These are phyloP conservation scores for Rubus parviflorus DNA, from an alignment of 306 rosid genomes.

Conservation along the genomic window DNA sequence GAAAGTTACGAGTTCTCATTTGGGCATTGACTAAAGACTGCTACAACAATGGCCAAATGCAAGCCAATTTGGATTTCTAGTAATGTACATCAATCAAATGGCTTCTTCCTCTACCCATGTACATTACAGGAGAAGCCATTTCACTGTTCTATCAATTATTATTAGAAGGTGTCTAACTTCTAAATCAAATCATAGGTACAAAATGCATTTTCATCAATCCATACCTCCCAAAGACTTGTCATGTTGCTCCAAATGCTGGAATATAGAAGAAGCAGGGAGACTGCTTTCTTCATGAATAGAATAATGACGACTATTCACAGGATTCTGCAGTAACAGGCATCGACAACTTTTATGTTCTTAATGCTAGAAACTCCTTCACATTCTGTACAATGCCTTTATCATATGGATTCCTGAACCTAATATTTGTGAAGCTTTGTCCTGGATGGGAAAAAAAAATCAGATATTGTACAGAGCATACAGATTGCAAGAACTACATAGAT, in stretches of 20 bases:
- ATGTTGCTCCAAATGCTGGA: constrained; percentile 4
- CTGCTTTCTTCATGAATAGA: background rate
- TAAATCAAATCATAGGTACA: background rate
- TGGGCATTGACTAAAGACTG: too few relatives aligned
- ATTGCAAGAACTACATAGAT: background rate
- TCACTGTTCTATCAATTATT: too few relatives aligned
- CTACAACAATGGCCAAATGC: too few relatives aligned
- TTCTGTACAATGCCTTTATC: constrained; percentile 42
- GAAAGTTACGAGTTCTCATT: too few relatives aligned
- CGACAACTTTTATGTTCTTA: background rate
- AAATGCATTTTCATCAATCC: background rate
- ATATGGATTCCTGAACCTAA: constrained; percentile 45
- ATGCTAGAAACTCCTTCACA: constrained; percentile 37
- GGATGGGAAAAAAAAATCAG: background rate
- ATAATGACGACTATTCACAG: background rate
- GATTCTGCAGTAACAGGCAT: background rate
- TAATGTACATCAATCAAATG: too few relatives aligned
- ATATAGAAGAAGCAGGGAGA: background rate
- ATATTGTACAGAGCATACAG: background rate
- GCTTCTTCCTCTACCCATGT: too few relatives aligned
- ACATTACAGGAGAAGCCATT: too few relatives aligned
- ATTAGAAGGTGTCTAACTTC: background rate
- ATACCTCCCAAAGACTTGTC: background rate
- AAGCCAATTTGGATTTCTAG: too few relatives aligned
- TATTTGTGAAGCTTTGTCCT: constrained; percentile 24